Percentiles rank a stretch among this genome's conserved stretches.
phyloP scores from a whole-genome alignment of 169 alveolate species.

The Miamiensis avidus region DNA sequence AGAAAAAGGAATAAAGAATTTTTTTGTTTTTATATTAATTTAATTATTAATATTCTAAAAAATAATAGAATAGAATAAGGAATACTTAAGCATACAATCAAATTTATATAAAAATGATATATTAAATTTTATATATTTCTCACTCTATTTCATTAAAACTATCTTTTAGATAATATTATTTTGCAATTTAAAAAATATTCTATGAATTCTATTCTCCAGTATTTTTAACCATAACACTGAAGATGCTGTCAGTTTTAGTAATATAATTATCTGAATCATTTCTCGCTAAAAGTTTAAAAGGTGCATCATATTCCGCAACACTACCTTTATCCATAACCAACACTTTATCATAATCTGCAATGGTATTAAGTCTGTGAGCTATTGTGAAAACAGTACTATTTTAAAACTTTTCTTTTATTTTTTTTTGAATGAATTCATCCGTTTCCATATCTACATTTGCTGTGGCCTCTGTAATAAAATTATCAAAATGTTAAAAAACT shows the following conservation, averaged over 20 bases:
- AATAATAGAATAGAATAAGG: no score
- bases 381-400: conserved; percentile 87
- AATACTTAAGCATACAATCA: no score
- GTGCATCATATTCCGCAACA: conserved; percentile 54
- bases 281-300: conserved; percentile 31
- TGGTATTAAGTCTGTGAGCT: conserved; percentile 91
- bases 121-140: no score
- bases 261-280: not conserved
- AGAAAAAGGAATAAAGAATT: no score
- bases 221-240: conserved; percentile 17
- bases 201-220: conserved; percentile 20
- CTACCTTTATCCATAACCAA: conserved; percentile 46
- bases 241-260: not conserved
- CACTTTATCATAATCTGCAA: conserved; percentile 68
- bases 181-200: conserved; percentile 16
- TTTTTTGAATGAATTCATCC: conserved; percentile 39
- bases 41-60: no score
- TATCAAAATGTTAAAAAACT: no score
- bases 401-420: conserved; percentile 53
- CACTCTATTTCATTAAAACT: no score
- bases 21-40: no score
- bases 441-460: conserved; percentile 50
- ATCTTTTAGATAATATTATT: conserved; percentile 11
- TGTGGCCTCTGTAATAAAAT: no score
- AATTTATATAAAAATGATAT: no score